phyloP scores from a whole-genome alignment of 2,329 filamentous ascomycete species.

The Sarocladium brachiariae region DNA sequence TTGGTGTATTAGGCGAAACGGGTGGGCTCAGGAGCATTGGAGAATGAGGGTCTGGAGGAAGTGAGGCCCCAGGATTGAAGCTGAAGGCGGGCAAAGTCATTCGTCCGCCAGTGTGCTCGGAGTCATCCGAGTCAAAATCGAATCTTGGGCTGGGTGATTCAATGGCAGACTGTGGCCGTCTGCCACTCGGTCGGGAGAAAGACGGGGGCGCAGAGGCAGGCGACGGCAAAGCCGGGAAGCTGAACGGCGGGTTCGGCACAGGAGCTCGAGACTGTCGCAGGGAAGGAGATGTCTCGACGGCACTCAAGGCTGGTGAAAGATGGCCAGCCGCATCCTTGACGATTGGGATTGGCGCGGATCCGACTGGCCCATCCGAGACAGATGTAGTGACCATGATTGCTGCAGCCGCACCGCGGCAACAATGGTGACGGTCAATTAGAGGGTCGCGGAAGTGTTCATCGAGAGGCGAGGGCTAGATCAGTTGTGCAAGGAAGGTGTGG shows the following conservation, averaged over 20 bases:
- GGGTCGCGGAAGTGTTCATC: slow-evolving; percentile 23
- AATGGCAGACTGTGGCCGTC: slow-evolving; percentile 47
- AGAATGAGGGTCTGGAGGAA: slow-evolving; percentile 24
- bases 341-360: slow-evolving; percentile 19
- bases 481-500: slow-evolving; percentile 4
- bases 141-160: slow-evolving; percentile 33
- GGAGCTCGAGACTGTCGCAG: slow-evolving; percentile 21
- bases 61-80: slow-evolving; percentile 45
- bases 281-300: slow-evolving; percentile 14
- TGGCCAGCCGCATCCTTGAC: slow-evolving; percentile 20
- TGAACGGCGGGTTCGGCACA: slow-evolving; percentile 57
- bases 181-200: slow-evolving; percentile 40
- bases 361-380: slow-evolving; percentile 29
- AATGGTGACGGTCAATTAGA: slow-evolving; percentile 35
- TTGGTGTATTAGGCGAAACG: slow-evolving; percentile 45
- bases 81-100: slow-evolving; percentile 46
- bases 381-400: slow-evolving; percentile 36
- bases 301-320: slow-evolving; percentile 17
- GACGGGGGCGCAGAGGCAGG: slow-evolving; percentile 52
- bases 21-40: slow-evolving; percentile 45
- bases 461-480: slow-evolving; percentile 25
- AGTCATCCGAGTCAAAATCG: slow-evolving; percentile 23
- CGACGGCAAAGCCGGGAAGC: slow-evolving; percentile 54
- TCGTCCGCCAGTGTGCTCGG: slow-evolving; percentile 21
- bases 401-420: slow-evolving; percentile 43